Evolutionary conservation across 306 rosid genomes (phyloP), one percentile per base, ranked within the genome.

Genomic region (Calophaca sinica): DNA sequence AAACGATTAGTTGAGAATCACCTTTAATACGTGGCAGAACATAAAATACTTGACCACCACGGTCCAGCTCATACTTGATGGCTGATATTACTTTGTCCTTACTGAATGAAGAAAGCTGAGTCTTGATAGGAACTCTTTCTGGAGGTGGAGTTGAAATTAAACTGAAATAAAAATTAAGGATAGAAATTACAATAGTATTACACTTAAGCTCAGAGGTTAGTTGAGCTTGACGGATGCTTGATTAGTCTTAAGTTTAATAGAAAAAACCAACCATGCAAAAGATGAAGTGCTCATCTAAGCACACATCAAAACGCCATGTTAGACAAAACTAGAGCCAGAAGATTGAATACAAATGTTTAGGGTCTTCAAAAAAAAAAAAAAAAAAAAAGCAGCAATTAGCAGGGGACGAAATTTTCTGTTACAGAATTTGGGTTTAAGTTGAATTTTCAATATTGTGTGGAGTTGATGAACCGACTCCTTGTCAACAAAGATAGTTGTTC

Each of bases 141-240:
- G 97, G 97, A 62, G 98, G 98, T 69, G 98, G 96, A 80, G 98
- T 94, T 53, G 97, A 75, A 69, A 94, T 94, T 88, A 94, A 87
- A 87, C 98, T 94, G 92, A 72, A 87, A 87, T 13, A 59, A 51
- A 73, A 72, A 68, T 61, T 63, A 42, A 38, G 31, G 61, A 69
- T 51, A 69, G 66, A 65, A 63, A 59, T 72, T 63, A 73, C 55
- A 45, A 39, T 51, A 39, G 68, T 61, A 62, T 48, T 36, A 78
- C 77, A 45, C 45, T 69, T 63, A 74, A 53, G 75, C 73, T 73
- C 41, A 33, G 64, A 64, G 53, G 72, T 45, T 55, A 68, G 70
- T 57, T 33, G 5, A 61, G 44, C 44, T 68, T 33, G 49, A 75
- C 50, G 39, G 41, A 74, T 39, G 62, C 48, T 57, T 49, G 49